phyloP scores from a whole-genome alignment of 352 stramenopile species.

The Pythium aphanidermatum region DNA sequence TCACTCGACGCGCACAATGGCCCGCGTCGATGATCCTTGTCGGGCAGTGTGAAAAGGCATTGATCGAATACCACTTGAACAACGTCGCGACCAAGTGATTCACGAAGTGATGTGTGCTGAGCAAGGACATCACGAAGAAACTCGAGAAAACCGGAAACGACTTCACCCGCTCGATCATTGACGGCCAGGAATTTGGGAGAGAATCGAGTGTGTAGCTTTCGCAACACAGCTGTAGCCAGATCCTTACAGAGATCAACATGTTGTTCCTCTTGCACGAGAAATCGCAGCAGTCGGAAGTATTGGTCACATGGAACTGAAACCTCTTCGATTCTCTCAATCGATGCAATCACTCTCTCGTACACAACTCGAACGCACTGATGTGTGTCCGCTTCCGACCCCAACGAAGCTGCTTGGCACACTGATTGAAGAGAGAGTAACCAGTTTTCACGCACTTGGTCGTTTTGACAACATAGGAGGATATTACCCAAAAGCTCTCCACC shows the following conservation, averaged over 20 bases:
- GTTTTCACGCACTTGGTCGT: conserved; percentile 77
- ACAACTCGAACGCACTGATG: conserved; percentile 22
- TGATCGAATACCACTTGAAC: conserved; percentile 82
- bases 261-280: conserved; percentile 56
- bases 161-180: conserved; percentile 60
- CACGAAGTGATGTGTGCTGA: conserved; percentile 41
- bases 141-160: conserved; percentile 70
- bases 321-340: conserved; percentile 55
- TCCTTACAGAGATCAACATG: conserved; percentile 41
- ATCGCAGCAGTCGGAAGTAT: conserved; percentile 64
- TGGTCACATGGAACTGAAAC: conserved; percentile 59
- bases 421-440: conserved; percentile 79
- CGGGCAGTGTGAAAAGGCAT: conserved; percentile 78
- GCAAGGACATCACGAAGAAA: conserved; percentile 68
- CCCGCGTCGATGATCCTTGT: conserved; percentile 48
- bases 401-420: conserved; percentile 46
- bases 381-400: conserved; percentile 20
- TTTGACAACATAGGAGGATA: conserved; percentile 57
- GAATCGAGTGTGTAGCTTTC: conserved; percentile 63
- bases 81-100: conserved; percentile 50
- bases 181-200: conserved; percentile 74
- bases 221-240: conserved; percentile 43
- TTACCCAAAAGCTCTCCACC: conserved; percentile 36
- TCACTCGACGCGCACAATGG: conserved; percentile 74
- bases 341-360: conserved; percentile 66